Conservation (phyloP, 2,329 filamentous ascomycete species). For the Sporothrix sp. region DNA sequence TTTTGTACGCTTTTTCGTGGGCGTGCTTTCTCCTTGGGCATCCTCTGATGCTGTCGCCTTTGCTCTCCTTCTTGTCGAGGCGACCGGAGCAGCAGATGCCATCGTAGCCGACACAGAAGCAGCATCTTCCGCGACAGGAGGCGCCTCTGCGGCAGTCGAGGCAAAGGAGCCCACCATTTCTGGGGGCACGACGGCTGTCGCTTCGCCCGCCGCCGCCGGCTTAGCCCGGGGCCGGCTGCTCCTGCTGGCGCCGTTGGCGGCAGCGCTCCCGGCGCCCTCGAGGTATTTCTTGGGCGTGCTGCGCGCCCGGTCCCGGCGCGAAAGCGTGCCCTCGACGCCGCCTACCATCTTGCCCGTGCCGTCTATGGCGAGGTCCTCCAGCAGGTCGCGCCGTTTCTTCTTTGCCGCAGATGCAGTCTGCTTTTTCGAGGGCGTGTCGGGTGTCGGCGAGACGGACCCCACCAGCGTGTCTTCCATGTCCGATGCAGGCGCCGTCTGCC, state of each 20-base stretch:
- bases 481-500: background rate
- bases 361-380: slow-evolving; percentile 15
- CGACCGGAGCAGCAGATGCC: background rate
- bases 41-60: background rate
- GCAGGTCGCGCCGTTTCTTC: slow-evolving; percentile 14
- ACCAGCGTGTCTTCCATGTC: slow-evolving; percentile 10
- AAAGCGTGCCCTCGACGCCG: slow-evolving; percentile 43
- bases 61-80: background rate
- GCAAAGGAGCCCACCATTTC: no score
- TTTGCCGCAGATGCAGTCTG: background rate
- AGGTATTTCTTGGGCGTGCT: slow-evolving; percentile 13
- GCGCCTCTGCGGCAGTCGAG: no score
- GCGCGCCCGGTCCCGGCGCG: slow-evolving; percentile 28
- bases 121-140: background rate
- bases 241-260: background rate
- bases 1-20: background rate
- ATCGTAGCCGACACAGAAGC: no score
- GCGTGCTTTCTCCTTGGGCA: background rate
- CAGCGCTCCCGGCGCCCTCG: background rate
- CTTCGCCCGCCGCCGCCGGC: background rate
- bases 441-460: slow-evolving; percentile 13
- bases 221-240: background rate
- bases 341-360: slow-evolving; percentile 31
- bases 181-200: no score
- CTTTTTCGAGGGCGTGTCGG: slow-evolving; percentile 13